phyloP scores from a whole-genome alignment of 139 green algal genomes.

The Trebouxia sp. region DNA sequence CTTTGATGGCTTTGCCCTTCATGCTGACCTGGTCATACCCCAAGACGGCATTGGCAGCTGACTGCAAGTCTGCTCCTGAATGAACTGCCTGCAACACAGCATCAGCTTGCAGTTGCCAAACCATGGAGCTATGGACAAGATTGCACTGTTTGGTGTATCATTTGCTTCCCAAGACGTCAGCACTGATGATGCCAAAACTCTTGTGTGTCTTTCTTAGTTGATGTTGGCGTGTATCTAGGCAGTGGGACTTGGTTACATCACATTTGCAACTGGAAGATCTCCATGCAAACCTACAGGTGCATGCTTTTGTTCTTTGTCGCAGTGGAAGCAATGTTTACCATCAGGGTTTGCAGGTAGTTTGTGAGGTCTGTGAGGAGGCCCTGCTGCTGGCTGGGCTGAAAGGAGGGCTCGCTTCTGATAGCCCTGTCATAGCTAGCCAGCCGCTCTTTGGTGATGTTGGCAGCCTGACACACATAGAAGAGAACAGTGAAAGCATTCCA shows the following conservation, averaged over 20 bases:
- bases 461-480: not conserved
- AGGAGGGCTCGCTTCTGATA: slow-evolving; percentile 57
- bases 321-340: slow-evolving; percentile 5
- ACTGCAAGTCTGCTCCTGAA: slow-evolving; percentile 63
- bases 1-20: slow-evolving; percentile 53
- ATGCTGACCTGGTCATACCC: slow-evolving; percentile 59
- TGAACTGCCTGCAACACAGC: slow-evolving; percentile 59
- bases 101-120: no score
- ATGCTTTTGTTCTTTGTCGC: no score
- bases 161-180: no score
- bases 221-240: no score
- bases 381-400: slow-evolving; percentile 43
- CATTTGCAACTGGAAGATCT: no score
- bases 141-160: no score
- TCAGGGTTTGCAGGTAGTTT: slow-evolving; percentile 62
- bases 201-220: no score
- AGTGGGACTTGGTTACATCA: no score
- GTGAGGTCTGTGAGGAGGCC: slow-evolving; percentile 61
- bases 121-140: no score
- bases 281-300: not conserved
- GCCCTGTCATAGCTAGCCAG: slow-evolving; percentile 68
- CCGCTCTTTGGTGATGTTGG: slow-evolving; percentile 56
- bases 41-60: slow-evolving; percentile 63
- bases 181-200: no score
- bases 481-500: not conserved